Evolutionary conservation across 306 rosid genomes (phyloP).

Genomic region (Prunus fruticosa): DNA sequence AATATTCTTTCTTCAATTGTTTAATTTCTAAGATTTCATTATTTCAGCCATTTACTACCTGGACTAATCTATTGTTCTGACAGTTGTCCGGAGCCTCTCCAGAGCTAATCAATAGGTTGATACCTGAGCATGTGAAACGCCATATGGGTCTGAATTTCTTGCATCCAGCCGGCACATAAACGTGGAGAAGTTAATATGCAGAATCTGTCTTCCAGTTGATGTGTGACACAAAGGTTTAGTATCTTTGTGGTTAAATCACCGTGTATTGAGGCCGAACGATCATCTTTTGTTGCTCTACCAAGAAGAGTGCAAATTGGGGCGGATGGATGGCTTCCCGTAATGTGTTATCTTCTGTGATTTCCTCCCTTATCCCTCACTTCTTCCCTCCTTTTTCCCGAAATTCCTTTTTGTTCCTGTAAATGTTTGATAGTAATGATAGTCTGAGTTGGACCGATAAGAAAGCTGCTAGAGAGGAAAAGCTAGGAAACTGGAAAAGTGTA

Average conservation of each 20-base stretch:
- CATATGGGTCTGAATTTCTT: conserved; percentile 61
- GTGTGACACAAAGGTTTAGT: conserved; percentile 43
- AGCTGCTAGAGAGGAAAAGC: conserved; percentile 50
- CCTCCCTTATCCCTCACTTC: conserved; percentile 27
- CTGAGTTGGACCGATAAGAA: conserved; percentile 45
- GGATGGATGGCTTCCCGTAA: conserved; percentile 48
- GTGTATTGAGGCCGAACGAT: conserved; percentile 35
- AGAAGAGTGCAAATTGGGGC: conserved; percentile 33
- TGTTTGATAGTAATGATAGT: conserved; percentile 66
- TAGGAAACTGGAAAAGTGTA: conserved; percentile 43
- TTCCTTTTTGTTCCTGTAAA: conserved; percentile 55
- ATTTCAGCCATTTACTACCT: neutral
- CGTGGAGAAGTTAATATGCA: conserved; percentile 25
- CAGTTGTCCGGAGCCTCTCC: conserved; percentile 82
- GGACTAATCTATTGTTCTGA: conserved; percentile 1
- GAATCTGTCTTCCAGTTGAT: conserved; percentile 41
- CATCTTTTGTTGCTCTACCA: conserved; percentile 38
- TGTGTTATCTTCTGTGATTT: conserved; percentile 36
- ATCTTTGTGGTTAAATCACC: conserved; percentile 56
- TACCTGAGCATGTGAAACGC: conserved; percentile 89
- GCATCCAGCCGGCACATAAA: conserved; percentile 59
- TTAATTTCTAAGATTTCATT: neutral
- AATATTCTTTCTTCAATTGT: neutral
- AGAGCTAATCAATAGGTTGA: conserved; percentile 75
- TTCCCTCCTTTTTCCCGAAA: conserved; percentile 14